Evolutionary conservation across 1,139 yeast genomes (phyloP), one percentile per base, ranked within the genome.

Genomic region (Nakaseomyces nivariensis): DNA sequence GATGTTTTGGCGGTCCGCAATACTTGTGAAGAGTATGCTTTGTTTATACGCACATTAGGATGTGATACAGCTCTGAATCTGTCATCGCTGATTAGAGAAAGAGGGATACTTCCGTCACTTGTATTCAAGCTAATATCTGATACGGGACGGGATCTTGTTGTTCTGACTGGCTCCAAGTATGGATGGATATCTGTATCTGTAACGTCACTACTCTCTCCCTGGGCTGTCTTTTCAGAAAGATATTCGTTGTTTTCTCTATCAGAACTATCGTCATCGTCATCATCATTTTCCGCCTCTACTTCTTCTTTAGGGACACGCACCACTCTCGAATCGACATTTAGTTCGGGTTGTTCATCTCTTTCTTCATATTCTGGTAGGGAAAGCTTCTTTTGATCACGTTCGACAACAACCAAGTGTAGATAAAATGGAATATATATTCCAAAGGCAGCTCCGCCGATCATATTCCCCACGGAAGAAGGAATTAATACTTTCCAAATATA

Each of bases 341-440:
- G 68, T 60, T 83, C 85, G 1, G 94, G 92, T 58, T 83, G 92
- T 63, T 84, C 92, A 67, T 85, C 94, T 57, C 81, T 74, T 48
- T 81, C 79, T 37, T 82, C 89, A 56, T 77, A 83, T 45, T 71
- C 69, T 7, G 94, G 94, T 54, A 85, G 72, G 36, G 78, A 73
- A 63, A 84, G 69, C 48, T 69, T 61, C 55, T 73, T 73, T 63
- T 79, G 77, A 66, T 85, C 94, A 53, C 75, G 67, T 61, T 85
- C 94, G 32, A 85, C 88, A 45, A 80, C 83, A 38, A 76, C 74
- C 49, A 85, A 60, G 62, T 85, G 94, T 56, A 82, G 70, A 59
- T 82, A 85, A 76, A 79, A 85, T 7, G 89, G 85, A 26, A 84
- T 64, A 0, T 76, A 72, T 3, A 80, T 56, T 6, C 83, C 82